Percentiles rank a stretch among this genome's conserved stretches.
Conservation (phyloP, 2,329 filamentous ascomycete genomes). For the Penicillium sp. region DNA sequence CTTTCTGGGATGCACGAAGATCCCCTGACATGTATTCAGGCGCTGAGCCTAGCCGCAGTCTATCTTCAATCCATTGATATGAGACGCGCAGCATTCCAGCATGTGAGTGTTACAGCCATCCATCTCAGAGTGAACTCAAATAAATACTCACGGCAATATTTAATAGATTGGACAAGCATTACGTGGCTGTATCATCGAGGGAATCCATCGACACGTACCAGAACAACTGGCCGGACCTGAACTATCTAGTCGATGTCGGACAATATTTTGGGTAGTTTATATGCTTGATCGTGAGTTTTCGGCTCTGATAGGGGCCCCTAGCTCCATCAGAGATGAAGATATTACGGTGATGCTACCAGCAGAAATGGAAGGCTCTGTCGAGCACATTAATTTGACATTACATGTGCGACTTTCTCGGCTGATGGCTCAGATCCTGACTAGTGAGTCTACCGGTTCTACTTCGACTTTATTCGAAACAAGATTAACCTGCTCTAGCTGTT, state of each 20-base stretch:
- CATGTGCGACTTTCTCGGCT: slow-evolving; percentile 31
- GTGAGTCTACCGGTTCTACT: slow-evolving; percentile 14
- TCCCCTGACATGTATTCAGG: slow-evolving; percentile 37
- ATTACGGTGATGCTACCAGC: slow-evolving; percentile 31
- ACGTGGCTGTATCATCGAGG: slow-evolving; percentile 33
- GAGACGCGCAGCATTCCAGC: slow-evolving; percentile 44
- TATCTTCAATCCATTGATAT: slow-evolving; percentile 50
- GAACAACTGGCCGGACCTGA: slow-evolving; percentile 28
- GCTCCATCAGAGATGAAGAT: slow-evolving; percentile 34
- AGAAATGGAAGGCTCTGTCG: slow-evolving; percentile 25
- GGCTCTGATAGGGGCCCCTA: slow-evolving; percentile 32
- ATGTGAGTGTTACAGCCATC: slow-evolving; percentile 30
- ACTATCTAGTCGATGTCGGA: slow-evolving; percentile 28
- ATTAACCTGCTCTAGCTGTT: slow-evolving; percentile 21
- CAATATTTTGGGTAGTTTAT: slow-evolving; percentile 35
- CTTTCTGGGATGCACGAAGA: slow-evolving; percentile 37
- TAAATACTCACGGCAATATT: not conserved
- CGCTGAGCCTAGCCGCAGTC: slow-evolving; percentile 40
- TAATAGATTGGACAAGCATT: slow-evolving; percentile 33
- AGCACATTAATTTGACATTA: slow-evolving; percentile 27
- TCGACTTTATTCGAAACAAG: not conserved
- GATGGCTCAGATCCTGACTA: slow-evolving; percentile 32
- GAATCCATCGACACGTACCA: slow-evolving; percentile 32
- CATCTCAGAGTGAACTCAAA: not conserved
- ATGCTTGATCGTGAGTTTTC: slow-evolving; percentile 35